These are phyloP conservation scores for Maudiozyma pseudohumilis DNA, from an alignment of 805 yeast species.

Conservation along the genomic window DNA sequence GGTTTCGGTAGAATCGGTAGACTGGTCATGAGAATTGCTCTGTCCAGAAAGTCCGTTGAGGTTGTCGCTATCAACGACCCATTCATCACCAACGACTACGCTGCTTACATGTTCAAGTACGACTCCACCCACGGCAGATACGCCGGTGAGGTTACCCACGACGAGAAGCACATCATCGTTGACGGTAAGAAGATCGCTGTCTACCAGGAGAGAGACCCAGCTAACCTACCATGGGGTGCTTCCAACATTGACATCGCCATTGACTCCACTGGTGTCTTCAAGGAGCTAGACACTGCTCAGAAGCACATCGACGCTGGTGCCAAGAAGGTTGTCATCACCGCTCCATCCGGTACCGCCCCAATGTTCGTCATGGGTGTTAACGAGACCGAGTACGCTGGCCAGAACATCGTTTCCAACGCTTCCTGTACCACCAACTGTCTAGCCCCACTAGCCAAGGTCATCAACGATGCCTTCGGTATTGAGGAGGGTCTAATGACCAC, in stretches of 20 bases:
- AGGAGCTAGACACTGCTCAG: conserved; percentile 53
- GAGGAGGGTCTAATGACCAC: conserved; percentile 72
- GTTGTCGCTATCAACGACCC: conserved; percentile 66
- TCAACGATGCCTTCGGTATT: conserved; percentile 56
- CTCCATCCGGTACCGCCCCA: conserved; percentile 65
- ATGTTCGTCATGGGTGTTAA: conserved; percentile 68
- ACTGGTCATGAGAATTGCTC: conserved; percentile 55
- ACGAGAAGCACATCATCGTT: conserved; percentile 42
- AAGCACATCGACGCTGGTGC: conserved; percentile 69
- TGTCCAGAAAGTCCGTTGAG: conserved; percentile 41
- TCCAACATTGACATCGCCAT: conserved; percentile 52
- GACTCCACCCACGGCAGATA: conserved; percentile 63
- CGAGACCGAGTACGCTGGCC: conserved; percentile 48
- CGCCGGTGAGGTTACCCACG: conserved; percentile 48
- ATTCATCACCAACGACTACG: conserved; percentile 57
- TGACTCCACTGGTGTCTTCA: conserved; percentile 68
- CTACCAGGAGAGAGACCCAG: conserved; percentile 60
- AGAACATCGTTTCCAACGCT: conserved; percentile 56
- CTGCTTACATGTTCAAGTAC: conserved; percentile 67
- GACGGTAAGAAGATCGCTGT: conserved; percentile 43
- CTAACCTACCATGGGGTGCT: conserved; percentile 59
- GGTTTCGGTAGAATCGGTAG: conserved; percentile 71
- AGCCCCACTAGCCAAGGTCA: conserved; percentile 63
- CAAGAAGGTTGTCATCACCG: conserved; percentile 62
- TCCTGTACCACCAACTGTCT: conserved; percentile 69